These are phyloP conservation scores for Exidia glandulosa DNA, from an alignment of 768 basidiomycete species.

Conservation along the genomic window DNA sequence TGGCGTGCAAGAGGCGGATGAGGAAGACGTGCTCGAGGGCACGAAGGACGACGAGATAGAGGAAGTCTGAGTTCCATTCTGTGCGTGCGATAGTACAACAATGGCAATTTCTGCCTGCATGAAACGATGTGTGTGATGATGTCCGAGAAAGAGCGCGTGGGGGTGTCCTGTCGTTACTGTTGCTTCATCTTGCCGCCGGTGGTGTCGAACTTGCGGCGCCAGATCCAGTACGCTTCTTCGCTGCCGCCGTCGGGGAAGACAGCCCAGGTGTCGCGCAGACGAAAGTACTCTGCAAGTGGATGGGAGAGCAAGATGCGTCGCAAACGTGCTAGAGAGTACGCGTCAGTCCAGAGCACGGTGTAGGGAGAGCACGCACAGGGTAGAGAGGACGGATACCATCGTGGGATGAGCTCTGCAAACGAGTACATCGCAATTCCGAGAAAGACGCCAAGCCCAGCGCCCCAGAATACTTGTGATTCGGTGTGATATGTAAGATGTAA, in stretches of 20 bases:
- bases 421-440: slow-evolving; percentile 47
- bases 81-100: not conserved
- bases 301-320: slow-evolving; percentile 43
- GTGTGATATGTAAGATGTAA: slow-evolving; percentile 67
- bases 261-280: slow-evolving; percentile 72
- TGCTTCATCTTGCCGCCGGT: not conserved
- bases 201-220: slow-evolving; percentile 22
- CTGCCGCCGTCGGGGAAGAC: slow-evolving; percentile 72
- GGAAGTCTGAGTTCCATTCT: slow-evolving; percentile 42
- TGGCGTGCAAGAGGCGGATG: slow-evolving; percentile 25
- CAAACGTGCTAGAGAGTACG: slow-evolving; percentile 25
- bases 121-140: not conserved
- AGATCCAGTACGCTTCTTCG: slow-evolving; percentile 57
- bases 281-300: slow-evolving; percentile 51
- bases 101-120: not conserved
- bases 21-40: slow-evolving; percentile 11
- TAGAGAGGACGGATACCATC: slow-evolving; percentile 37
- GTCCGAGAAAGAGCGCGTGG: not conserved
- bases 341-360: not conserved
- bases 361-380: slow-evolving; percentile 1
- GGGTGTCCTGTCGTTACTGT: not conserved
- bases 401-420: slow-evolving; percentile 48
- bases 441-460: slow-evolving; percentile 47
- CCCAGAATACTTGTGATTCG: slow-evolving; percentile 63
- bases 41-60: slow-evolving; percentile 66